phyloP scores from a whole-genome alignment of 257 asterid genomes.

The Ilex asprella region DNA sequence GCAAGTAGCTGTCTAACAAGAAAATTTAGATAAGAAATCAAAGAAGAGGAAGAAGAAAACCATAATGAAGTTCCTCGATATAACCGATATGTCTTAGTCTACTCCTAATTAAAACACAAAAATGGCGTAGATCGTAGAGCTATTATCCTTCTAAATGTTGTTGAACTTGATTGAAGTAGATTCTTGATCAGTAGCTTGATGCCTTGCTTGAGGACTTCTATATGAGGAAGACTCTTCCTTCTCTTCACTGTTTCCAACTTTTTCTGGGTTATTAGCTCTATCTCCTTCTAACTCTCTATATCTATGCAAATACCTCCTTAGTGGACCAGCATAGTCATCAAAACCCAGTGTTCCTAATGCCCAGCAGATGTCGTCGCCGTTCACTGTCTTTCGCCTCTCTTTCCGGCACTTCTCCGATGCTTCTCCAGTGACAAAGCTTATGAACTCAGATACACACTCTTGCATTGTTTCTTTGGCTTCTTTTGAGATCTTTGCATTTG shows the following conservation, averaged over 20 bases:
- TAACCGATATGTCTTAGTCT: too few relatives aligned
- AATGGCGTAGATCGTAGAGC: too few relatives aligned
- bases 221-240: background rate
- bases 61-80: too few relatives aligned
- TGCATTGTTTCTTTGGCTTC: slow-evolving; percentile 80
- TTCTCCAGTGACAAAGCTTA: slow-evolving; percentile 62
- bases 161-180: too few relatives aligned
- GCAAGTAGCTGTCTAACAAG: too few relatives aligned
- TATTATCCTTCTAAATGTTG: too few relatives aligned
- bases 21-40: too few relatives aligned
- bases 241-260: slow-evolving; percentile 17
- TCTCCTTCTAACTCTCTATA: slow-evolving; percentile 60
- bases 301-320: slow-evolving; percentile 51
- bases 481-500: slow-evolving; percentile 62
- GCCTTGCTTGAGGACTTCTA: too few relatives aligned
- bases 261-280: slow-evolving; percentile 20
- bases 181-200: too few relatives aligned
- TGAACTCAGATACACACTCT: slow-evolving; percentile 72
- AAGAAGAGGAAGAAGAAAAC: too few relatives aligned
- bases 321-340: slow-evolving; percentile 42
- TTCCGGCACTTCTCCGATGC: slow-evolving; percentile 68
- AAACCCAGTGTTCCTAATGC: slow-evolving; percentile 55
- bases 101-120: too few relatives aligned
- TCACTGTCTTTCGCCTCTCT: slow-evolving; percentile 59
- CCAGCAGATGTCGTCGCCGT: slow-evolving; percentile 66